These are phyloP conservation scores for Phenoliferia sp. DNA, from an alignment of 1,284 basidiomycete genomes.

Conservation along the genomic window DNA sequence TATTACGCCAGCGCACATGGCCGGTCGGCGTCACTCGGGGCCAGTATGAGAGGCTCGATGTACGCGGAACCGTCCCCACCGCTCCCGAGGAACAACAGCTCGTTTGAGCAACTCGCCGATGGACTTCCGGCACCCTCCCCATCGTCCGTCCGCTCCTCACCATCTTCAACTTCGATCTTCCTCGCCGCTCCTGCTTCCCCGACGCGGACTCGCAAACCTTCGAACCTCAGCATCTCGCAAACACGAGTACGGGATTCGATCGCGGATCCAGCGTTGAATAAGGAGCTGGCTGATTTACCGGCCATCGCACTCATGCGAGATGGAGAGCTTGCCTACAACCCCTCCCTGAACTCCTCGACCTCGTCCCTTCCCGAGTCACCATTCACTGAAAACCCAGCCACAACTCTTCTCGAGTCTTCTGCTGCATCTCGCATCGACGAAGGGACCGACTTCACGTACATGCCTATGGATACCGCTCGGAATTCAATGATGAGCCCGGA, in stretches of 20 bases:
- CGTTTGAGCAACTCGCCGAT: not conserved
- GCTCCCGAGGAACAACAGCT: not conserved
- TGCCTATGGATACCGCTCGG: not conserved
- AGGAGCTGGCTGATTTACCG: not conserved
- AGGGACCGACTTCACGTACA: not conserved
- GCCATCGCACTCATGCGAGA: not conserved
- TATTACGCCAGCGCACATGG: no score
- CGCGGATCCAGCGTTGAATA: not conserved
- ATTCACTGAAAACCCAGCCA: not conserved
- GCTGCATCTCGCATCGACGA: not conserved
- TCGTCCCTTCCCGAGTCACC: not conserved
- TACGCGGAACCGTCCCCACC: not conserved
- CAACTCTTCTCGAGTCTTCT: not conserved
- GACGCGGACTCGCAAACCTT: not conserved
- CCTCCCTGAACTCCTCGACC: not conserved
- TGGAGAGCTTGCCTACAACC: not conserved
- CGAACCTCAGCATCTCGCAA: not conserved
- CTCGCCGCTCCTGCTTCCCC: not conserved
- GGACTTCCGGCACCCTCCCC: not conserved
- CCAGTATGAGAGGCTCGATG: not conserved
- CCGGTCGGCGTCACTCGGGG: no score
- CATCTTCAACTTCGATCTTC: not conserved
- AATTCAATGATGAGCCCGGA: not conserved
- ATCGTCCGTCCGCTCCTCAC: not conserved
- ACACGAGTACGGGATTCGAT: not conserved